Conservation (phyloP, 805 yeast genomes). For the Teunomyces cretensis region DNA sequence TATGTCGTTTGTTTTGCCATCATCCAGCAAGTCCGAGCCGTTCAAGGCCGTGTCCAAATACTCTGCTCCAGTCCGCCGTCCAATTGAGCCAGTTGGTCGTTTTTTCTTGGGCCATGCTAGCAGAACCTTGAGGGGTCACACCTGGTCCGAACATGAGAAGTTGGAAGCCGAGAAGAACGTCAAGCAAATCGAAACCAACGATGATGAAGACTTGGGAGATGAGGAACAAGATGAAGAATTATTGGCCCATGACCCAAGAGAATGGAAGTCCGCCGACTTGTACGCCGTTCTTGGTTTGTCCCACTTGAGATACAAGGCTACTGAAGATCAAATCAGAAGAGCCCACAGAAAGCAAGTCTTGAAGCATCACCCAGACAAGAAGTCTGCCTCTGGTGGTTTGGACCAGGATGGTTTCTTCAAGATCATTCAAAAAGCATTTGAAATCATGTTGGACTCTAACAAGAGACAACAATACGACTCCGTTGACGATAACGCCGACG, state of each 20-base stretch:
- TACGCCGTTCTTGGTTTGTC: constrained; percentile 95
- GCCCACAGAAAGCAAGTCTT: constrained; percentile 97
- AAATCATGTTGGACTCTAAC: constrained; percentile 77
- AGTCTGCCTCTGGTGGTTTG: constrained; percentile 83
- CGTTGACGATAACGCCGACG: constrained; percentile 87
- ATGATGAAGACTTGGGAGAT: constrained; percentile 67
- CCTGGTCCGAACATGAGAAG: constrained; percentile 97
- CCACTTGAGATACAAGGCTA: constrained; percentile 86
- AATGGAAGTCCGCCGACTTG: constrained; percentile 96
- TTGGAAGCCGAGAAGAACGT: constrained; percentile 90
- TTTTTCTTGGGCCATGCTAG: constrained; percentile 95
- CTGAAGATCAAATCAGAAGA: constrained; percentile 88
- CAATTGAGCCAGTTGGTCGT: constrained; percentile 96
- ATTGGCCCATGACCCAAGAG: constrained; percentile 91
- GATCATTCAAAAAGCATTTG: constrained; percentile 95
- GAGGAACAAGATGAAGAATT: constrained; percentile 69
- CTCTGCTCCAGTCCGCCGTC: constrained; percentile 68
- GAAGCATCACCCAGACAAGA: constrained; percentile 98
- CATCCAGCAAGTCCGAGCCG: constrained; percentile 46
- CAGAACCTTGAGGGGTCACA: constrained; percentile 92
- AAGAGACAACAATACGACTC: constrained; percentile 95
- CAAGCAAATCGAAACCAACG: constrained; percentile 60
- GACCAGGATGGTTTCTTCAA: constrained; percentile 97
- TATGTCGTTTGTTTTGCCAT: constrained; percentile 50
- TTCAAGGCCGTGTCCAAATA: constrained; percentile 51